These are phyloP conservation scores for Skeletonema grethae DNA, from an alignment of 108 stramenopile species.

Conservation along the genomic window DNA sequence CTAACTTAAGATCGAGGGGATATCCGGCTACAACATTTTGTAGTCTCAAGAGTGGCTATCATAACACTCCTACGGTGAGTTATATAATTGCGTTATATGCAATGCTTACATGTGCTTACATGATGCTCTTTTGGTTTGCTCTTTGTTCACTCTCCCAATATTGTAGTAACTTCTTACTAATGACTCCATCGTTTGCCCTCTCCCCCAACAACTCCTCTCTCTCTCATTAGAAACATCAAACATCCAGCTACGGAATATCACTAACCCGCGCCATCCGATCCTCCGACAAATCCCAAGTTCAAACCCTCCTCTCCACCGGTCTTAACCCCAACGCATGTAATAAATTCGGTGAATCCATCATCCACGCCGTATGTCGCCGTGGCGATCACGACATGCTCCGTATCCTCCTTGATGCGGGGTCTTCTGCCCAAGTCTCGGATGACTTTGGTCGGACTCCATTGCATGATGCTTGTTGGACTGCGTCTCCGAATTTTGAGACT, in stretches of 20 bases:
- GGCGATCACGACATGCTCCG: conserved; percentile 55
- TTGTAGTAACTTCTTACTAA: too few relatives aligned
- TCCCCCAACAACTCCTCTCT: not conserved
- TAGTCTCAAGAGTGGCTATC: conserved; percentile 66
- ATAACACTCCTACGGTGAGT: conserved; percentile 64
- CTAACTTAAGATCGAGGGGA: conserved; percentile 60
- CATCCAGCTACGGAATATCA: conserved; percentile 76
- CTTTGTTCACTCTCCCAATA: not conserved
- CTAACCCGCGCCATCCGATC: conserved; percentile 78
- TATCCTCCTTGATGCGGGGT: conserved; percentile 59
- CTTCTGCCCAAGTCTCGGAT: conserved; percentile 66
- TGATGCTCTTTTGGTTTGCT: not conserved
- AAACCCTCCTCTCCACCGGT: conserved; percentile 62
- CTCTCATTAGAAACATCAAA: conserved; percentile 55
- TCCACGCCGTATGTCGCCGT: conserved; percentile 82
- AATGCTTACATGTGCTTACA: too few relatives aligned
- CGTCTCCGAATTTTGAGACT: conserved; percentile 57
- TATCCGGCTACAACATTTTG: conserved; percentile 63
- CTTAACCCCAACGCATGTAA: conserved; percentile 88
- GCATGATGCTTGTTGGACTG: conserved; percentile 89
- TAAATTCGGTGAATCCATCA: conserved; percentile 82
- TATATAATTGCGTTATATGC: too few relatives aligned
- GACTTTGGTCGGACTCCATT: conserved; percentile 84
- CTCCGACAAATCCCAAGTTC: conserved; percentile 53
- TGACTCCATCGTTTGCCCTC: not conserved